Percentiles rank a stretch among this genome's conserved stretches.
Evolutionary conservation across 139 green algal species (phyloP).

Genomic region (Ettlia oleoabundans): DNA sequence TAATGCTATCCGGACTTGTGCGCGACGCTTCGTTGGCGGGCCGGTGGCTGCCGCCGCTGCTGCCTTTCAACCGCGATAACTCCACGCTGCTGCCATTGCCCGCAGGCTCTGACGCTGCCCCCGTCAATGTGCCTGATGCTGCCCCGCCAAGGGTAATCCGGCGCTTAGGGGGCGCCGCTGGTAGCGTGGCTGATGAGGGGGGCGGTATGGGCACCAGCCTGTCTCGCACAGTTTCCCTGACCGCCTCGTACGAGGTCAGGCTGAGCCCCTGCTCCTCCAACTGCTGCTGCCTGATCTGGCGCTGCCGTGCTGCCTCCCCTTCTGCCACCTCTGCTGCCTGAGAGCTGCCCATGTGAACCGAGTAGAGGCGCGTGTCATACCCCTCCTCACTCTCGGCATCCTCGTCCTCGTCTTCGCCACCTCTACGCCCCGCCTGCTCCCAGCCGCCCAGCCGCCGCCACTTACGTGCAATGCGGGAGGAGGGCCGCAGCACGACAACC

Average conservation of each 20-base stretch:
- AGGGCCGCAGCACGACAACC: conserved; percentile 8
- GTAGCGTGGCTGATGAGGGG: not conserved
- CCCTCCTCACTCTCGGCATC: not conserved
- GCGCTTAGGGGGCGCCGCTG: too few relatives aligned
- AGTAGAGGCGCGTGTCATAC: conserved; percentile 20
- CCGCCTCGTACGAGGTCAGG: not conserved
- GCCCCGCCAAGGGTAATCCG: not conserved
- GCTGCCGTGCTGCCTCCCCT: conserved; percentile 11
- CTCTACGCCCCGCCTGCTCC: not conserved
- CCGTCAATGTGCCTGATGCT: not conserved
- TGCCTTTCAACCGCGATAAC: not conserved
- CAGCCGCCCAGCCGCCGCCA: not conserved
- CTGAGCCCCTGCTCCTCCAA: not conserved
- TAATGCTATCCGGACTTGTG: not conserved
- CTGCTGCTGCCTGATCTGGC: conserved; percentile 3
- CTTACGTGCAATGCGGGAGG: conserved; percentile 1
- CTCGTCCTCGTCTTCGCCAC: not conserved
- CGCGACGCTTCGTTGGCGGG: not conserved
- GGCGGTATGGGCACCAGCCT: conserved; percentile 8
- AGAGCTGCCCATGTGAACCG: not conserved
- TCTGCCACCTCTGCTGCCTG: not conserved
- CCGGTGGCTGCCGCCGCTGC: not conserved
- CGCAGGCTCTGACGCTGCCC: too few relatives aligned
- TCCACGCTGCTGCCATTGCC: not conserved
- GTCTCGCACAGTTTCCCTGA: not conserved